Conservation (phyloP, 192 early-diverging fungal genomes). For the Gaertneriomyces sp. region DNA sequence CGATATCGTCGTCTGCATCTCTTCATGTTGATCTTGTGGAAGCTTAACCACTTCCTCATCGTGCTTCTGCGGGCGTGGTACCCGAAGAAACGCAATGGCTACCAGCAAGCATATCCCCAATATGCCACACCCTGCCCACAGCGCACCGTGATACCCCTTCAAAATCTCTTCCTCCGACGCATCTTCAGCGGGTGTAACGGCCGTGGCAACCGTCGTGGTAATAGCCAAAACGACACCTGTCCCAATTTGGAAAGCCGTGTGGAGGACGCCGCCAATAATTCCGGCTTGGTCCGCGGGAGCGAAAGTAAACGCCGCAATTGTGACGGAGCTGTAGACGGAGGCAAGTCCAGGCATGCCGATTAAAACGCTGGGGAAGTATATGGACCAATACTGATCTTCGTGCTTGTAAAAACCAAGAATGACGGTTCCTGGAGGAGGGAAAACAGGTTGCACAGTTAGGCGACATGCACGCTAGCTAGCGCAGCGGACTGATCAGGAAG, state of each 20-base stretch:
- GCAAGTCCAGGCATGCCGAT: constrained; percentile 10
- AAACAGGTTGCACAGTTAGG: not conserved
- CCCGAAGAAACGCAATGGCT: constrained; percentile 20
- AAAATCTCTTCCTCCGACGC: constrained; percentile 1
- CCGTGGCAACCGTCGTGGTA: constrained; percentile 22
- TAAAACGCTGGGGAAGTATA: constrained; percentile 11
- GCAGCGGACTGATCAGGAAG: not conserved
- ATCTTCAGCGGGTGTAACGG: constrained; percentile 4
- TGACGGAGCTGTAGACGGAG: constrained; percentile 12
- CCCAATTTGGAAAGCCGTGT: constrained; percentile 36
- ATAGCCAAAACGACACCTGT: constrained; percentile 30
- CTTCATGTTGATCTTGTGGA: not conserved
- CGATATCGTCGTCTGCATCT: not conserved
- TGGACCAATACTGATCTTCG: constrained; percentile 27
- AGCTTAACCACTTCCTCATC: not conserved
- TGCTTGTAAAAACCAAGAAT: constrained; percentile 26
- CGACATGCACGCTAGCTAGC: not conserved
- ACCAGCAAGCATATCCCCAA: constrained; percentile 13
- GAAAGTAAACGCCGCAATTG: constrained; percentile 17
- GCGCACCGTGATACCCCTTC: constrained; percentile 26
- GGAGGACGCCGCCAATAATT: constrained; percentile 33
- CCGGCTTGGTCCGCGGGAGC: constrained; percentile 20
- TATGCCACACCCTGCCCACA: constrained; percentile 25
- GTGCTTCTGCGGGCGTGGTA: not conserved
- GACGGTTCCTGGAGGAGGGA: constrained; percentile 9